These are phyloP conservation scores for Raffaelea deltoideospora DNA, from an alignment of 2,329 filamentous ascomycete genomes.

Conservation along the genomic window DNA sequence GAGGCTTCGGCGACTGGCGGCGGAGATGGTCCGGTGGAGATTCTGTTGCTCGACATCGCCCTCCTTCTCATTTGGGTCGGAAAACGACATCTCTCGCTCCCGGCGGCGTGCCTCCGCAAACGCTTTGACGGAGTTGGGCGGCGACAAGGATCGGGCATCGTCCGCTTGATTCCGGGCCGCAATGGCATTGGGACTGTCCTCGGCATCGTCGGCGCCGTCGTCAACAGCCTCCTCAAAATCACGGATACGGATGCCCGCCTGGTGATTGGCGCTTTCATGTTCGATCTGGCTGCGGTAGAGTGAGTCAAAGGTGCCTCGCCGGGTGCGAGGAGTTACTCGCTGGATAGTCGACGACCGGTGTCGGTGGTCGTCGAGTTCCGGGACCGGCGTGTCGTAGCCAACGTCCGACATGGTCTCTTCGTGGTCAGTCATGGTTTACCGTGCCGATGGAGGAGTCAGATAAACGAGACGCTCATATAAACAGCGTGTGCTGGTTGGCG, in stretches of 20 bases:
- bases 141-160: conserved; percentile 59
- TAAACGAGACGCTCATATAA: no score
- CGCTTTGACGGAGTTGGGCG: conserved; percentile 93
- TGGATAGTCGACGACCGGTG: conserved; percentile 47
- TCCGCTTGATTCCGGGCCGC: conserved; percentile 42
- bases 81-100: conserved; percentile 53
- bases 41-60: conserved; percentile 33
- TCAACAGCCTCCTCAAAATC: conserved; percentile 82
- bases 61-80: conserved; percentile 24
- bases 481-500: no score
- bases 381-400: conserved; percentile 58
- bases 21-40: conserved; percentile 57
- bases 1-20: conserved; percentile 39
- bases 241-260: conserved; percentile 38
- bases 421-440: conserved; percentile 51
- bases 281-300: conserved; percentile 32
- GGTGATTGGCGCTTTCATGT: conserved; percentile 1
- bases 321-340: conserved; percentile 41
- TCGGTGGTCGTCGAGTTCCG: conserved; percentile 79
- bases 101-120: conserved; percentile 84
- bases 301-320: conserved; percentile 62
- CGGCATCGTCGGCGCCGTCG: conserved; percentile 44
- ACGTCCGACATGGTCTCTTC: conserved; percentile 44
- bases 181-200: conserved; percentile 28
- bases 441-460: background rate